Evolutionary conservation across 768 basidiomycete species (phyloP), one percentile per base, ranked within the genome.

Genomic region (Pulveroboletus sp.): DNA sequence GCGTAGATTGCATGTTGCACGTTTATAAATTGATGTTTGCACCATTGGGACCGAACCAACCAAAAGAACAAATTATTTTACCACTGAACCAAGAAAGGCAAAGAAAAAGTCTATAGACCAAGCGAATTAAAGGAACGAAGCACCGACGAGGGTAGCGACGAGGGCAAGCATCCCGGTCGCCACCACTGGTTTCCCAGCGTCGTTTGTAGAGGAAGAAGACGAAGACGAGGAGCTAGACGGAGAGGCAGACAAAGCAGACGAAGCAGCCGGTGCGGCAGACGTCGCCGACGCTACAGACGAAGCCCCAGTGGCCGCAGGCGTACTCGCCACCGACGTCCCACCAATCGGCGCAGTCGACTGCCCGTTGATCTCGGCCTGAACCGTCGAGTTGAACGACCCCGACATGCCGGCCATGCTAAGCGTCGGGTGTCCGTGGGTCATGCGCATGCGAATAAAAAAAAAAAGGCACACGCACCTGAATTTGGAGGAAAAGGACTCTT

Each of bases 401-500:
- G 74, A 77, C 90, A 91, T 91, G 48, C 74, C 69, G n/a, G 67
- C 8, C 27, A 29, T 4, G 12, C 27, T 29, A 29, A 29, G 8
- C 25, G 25, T 27, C 25, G 9, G 8, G 87, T 90, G 53, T 39
- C 33, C n/a, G 20, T 35, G 21, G 14, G 36, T 47, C 21, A 23
- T 9, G 14, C 33, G 39, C 6, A 20, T 2, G 27, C 3, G 9
- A 21, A 35, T 2, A 24, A 23, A 12, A 25, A 40, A 13, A 41
- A 29, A 11, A 33, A 45, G 38, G 16, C 17, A 39, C 27, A 21
- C 84, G 55, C 61, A 91, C 90, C 72, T 71, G 74, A 90, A 93
- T 58, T 78, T 79, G 54, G 90, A 78, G 7, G 89, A 90, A 75
- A 91, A 94, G 0, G 88, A 81, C 53, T 85, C 71, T 38, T 76